Evolutionary conservation across 805 yeast species (phyloP).

Genomic region (Saccharomyces mikatae): DNA sequence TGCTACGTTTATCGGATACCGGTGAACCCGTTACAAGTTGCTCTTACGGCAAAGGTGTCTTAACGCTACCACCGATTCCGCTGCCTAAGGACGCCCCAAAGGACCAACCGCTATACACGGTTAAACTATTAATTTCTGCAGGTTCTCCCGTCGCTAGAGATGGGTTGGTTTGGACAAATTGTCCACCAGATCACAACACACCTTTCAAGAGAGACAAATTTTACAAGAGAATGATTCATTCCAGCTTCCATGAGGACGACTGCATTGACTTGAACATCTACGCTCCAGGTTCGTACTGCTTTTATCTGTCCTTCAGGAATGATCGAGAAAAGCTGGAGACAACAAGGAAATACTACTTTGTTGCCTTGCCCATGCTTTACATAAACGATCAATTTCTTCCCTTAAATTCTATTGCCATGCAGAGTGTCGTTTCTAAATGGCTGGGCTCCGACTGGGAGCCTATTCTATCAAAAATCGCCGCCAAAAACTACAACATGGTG

Average conservation of each 20-base stretch:
- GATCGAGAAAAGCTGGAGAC: conserved; percentile 32
- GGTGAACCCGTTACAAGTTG: conserved; percentile 31
- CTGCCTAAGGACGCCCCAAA: conserved; percentile 28
- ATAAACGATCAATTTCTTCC: conserved; percentile 52
- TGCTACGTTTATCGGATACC: conserved; percentile 29
- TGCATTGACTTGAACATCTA: conserved; percentile 52
- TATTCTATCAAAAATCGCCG: conserved; percentile 50
- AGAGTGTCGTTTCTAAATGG: conserved; percentile 87
- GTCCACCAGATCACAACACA: conserved; percentile 40
- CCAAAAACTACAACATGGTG: conserved; percentile 87
- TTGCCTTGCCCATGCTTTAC: conserved; percentile 68
- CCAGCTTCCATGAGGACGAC: conserved; percentile 59
- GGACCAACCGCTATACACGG: conserved; percentile 39
- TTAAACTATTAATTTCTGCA: conserved; percentile 63
- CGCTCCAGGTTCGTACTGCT: conserved; percentile 74
- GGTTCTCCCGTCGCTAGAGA: conserved; percentile 64
- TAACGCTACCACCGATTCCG: conserved; percentile 35
- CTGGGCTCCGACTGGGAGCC: conserved; percentile 73
- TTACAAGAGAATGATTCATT: conserved; percentile 41
- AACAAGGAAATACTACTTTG: conserved; percentile 62
- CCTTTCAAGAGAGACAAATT: conserved; percentile 52
- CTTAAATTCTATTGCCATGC: conserved; percentile 71
- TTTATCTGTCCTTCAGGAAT: conserved; percentile 52
- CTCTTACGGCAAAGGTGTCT: conserved; percentile 32
- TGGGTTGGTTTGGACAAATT: conserved; percentile 68